Evolutionary conservation across 345 rosid genomes (phyloP), one percentile per base, ranked within the genome.

Genomic region (Hypericum androsaemum): DNA sequence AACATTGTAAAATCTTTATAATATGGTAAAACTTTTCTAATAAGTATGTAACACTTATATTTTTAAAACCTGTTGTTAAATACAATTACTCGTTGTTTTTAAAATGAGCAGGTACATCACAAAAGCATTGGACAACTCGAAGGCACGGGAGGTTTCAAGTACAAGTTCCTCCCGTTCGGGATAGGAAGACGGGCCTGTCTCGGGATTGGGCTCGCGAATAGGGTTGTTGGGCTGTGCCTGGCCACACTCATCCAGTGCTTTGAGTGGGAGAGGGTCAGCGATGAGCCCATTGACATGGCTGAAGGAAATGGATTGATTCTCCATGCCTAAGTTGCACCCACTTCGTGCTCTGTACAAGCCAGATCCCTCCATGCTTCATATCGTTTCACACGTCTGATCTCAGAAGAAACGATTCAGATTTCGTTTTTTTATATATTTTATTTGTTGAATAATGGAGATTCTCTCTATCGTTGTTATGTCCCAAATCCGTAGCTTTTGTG

Each of bases 211-310:
- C 15, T 59, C 13, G 60, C 17, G 6, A 37, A 11, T 0, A 55
- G 63, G n/a, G 48, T 36, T 0, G 38, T 58, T 5, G 58, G 68
- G 10, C 9, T 58, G 47, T 39, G 75, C 7, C 49, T 85, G 9
- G 89, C 72, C 5, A 49, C 80, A 5, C 28, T 79, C 47, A 65
- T 82, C 48, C 81, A 73, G 32, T 82, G 83, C 49, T 77, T 82
- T 32, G 83, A 77, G 9, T 77, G 78, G 83, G 61, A 61, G 6
- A 64, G 60, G 37, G 41, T 64, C 5, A 56, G 61, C 15, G 57
- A 64, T 2, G 65, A 68, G 5, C 9, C 40, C 53, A 62, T 82
- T 1, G 77, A 77, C 35, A 60, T 77, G 83, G 62, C 39, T 0
- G 84, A 76, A 13, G 70, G 59, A 12, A 16, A 12, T 1, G 70